Conservation (phyloP, 1,284 basidiomycete genomes). For the Mrakiaceae sp. region DNA sequence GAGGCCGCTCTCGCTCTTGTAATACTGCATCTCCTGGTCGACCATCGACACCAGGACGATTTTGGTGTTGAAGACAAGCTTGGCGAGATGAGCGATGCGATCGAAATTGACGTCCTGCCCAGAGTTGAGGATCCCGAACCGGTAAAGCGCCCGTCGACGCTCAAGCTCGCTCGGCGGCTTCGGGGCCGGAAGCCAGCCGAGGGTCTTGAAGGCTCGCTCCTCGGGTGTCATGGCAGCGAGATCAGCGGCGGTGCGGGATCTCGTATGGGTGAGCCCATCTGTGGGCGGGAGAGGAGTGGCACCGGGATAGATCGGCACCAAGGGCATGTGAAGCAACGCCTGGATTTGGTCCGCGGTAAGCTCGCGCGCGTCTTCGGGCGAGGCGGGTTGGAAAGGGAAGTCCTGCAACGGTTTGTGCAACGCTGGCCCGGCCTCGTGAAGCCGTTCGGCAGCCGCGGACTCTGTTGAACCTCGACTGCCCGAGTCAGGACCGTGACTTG, state of each 20-base stretch:
- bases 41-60: slow-evolving; percentile 71
- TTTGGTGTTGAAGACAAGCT: slow-evolving; percentile 84
- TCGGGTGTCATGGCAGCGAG: neutral
- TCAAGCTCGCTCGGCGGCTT: slow-evolving; percentile 69
- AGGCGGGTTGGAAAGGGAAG: neutral
- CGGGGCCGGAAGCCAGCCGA: slow-evolving; percentile 67
- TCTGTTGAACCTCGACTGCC: no score
- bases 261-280: neutral
- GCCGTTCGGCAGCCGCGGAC: no score
- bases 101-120: slow-evolving; percentile 78
- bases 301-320: neutral
- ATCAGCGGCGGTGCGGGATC: neutral
- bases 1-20: slow-evolving; percentile 67
- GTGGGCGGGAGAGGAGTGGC: neutral
- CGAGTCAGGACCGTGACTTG: no score
- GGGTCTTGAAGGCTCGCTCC: slow-evolving; percentile 42
- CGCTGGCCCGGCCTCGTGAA: neutral
- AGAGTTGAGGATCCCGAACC: slow-evolving; percentile 60
- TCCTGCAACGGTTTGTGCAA: neutral
- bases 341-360: no score
- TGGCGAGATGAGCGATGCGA: slow-evolving; percentile 74
- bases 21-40: slow-evolving; percentile 75
- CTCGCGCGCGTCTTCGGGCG: neutral
- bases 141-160: slow-evolving; percentile 60
- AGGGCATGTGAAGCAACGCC: no score